Base-by-base conservation (phyloP, 2,329 filamentous ascomycete species). In the Triangularia verruculosa region DNA sequence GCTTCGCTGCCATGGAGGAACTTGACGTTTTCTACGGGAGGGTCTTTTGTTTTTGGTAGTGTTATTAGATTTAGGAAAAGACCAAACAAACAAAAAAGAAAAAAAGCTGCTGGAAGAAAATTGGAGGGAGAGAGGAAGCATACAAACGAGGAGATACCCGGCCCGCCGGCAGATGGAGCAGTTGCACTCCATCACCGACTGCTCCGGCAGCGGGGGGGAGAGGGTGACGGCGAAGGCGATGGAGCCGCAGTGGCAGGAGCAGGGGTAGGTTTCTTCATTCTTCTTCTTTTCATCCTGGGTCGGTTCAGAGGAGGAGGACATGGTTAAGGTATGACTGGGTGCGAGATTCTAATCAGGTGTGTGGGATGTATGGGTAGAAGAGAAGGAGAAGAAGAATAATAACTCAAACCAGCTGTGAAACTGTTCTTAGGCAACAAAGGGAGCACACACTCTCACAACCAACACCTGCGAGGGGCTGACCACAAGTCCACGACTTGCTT, bases 81-180 rank as follows among this genome's bases (percentile, higher is more conserved):
- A n/a, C n/a, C n/a, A n/a, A n/a, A n/a, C n/a, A n/a, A n/a, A n/a
- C n/a, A n/a, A n/a, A n/a, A n/a, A n/a, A n/a, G n/a, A n/a, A n/a
- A n/a, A n/a, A n/a, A n/a, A n/a, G n/a, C n/a, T n/a, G n/a, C n/a
- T n/a, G n/a, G n/a, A 24, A 51, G 13, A 24, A 5, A 8, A 24
- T 39, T 8, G 3, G 30, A 27, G n/a, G 22, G 24, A 47, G 20
- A 25, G 28, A 47, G 28, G 24, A 27, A 51, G 27, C 75, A 64
- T 70, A 80, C 79, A 83, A 52, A 83, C 75, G 27, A 84, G 74
- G 24, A 84, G 74, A 64, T 84, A 83, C 0, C 83, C 83, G 34
- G 79, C 77, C n/a, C 80, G 76, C 0, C 74, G 71, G 69, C 83
- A 85, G 63, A 80, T 80, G 34, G 82, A 85, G 72, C 83, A 86